phyloP scores from a whole-genome alignment of 2,329 filamentous ascomycete genomes.

The Neofusicoccum laricinum region DNA sequence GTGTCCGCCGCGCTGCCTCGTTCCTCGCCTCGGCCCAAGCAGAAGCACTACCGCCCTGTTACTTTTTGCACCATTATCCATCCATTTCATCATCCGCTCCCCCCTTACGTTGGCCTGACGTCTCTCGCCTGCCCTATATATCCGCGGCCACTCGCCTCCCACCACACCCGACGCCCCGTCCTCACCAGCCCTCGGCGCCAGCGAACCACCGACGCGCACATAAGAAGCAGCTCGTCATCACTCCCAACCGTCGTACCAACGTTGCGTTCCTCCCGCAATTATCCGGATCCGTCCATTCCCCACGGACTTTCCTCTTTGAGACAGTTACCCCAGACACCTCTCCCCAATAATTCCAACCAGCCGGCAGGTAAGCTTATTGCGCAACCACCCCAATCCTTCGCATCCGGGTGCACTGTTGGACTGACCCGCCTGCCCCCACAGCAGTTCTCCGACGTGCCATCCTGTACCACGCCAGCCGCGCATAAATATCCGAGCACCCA shows the following conservation, averaged over 20 bases:
- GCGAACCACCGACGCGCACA: too few species aligned
- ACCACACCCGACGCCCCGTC: not conserved
- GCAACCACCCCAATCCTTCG: not conserved
- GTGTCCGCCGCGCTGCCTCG: not conserved
- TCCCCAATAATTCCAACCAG: not conserved
- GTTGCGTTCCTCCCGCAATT: not conserved
- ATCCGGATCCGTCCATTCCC: not conserved
- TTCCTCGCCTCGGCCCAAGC: not conserved
- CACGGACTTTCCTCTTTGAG: not conserved
- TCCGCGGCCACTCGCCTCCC: not conserved
- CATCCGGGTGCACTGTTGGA: conserved; percentile 4
- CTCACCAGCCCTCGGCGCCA: not conserved
- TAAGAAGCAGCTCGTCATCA: too few species aligned
- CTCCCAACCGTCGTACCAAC: not conserved
- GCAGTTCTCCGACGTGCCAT: not conserved
- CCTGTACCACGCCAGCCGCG: not conserved
- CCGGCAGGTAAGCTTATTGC: conserved; percentile 9
- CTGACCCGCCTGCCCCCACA: not conserved
- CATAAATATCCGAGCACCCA: not conserved
- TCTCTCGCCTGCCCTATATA: not conserved
- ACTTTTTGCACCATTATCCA: not conserved
- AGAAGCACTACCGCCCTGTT: not conserved
- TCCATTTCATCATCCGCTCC: not conserved
- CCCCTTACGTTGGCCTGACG: not conserved
- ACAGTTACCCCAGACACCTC: not conserved